These are phyloP conservation scores for Colletotrichum endophyticum DNA, from an alignment of 2,329 filamentous ascomycete species.

Conservation along the genomic window DNA sequence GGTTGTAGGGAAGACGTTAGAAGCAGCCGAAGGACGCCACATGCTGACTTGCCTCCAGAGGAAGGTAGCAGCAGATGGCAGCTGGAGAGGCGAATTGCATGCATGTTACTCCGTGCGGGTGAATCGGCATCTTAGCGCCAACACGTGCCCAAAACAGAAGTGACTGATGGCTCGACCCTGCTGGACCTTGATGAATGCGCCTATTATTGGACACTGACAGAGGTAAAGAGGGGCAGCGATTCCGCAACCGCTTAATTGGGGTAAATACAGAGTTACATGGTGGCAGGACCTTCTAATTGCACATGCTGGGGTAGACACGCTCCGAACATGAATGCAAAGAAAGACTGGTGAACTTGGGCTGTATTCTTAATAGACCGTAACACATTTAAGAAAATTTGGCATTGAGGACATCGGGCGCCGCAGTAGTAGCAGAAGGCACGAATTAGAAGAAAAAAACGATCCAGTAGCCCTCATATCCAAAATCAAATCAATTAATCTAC, in stretches of 20 bases:
- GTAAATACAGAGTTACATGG: background rate
- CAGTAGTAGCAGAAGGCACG: no score
- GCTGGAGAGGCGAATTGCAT: background rate
- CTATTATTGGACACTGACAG: background rate
- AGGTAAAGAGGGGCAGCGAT: background rate
- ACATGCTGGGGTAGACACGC: no score
- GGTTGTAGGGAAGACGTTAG: background rate
- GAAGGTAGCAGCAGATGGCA: background rate
- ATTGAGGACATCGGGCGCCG: rapidly evolving
- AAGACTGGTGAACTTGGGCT: rapidly evolving
- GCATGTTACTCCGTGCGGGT: background rate
- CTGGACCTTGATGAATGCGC: background rate
- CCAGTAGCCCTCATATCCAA: no score
- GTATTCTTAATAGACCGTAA: no score
- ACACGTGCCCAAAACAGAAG: background rate
- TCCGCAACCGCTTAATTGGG: background rate
- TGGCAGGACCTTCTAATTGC: no score
- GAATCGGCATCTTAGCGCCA: background rate
- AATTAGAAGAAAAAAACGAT: no score
- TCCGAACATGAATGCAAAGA: no score
- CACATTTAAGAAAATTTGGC: rapidly evolving
- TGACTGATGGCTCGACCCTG: background rate
- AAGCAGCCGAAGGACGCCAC: background rate
- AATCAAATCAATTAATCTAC: no score
- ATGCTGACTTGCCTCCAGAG: background rate